Conservation (phyloP, 306 rosid genomes). For the Vicia villosa region DNA sequence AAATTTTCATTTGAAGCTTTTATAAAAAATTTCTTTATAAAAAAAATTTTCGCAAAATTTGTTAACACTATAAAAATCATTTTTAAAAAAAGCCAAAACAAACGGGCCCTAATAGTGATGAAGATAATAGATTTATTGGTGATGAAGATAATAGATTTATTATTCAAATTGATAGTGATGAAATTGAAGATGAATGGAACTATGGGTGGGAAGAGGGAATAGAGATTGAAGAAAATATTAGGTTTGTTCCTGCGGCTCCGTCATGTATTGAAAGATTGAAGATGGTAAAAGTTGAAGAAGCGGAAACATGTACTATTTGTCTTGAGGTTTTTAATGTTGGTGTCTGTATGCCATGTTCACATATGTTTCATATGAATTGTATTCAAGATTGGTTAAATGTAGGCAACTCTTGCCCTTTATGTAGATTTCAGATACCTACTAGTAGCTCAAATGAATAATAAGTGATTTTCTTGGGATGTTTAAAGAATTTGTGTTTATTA, state of each 20-base stretch:
- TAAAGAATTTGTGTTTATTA: too few species aligned
- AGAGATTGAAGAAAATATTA: neutral
- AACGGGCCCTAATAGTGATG: too few species aligned
- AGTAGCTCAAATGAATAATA: neutral
- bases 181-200: neutral
- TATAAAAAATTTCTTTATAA: too few species aligned
- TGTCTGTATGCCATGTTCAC: slow-evolving; percentile 3
- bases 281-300: neutral
- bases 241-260: slow-evolving; percentile 21
- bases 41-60: too few species aligned
- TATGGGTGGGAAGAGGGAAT: neutral
- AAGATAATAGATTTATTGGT: too few species aligned
- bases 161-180: too few species aligned
- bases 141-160: too few species aligned
- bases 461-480: too few species aligned
- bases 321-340: neutral
- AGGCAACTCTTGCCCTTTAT: slow-evolving; percentile 1
- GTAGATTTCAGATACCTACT: neutral
- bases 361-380: slow-evolving; percentile 15
- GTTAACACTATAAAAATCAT: too few species aligned
- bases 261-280: neutral
- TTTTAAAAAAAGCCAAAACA: too few species aligned
- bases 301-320: neutral
- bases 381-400: neutral
- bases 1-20: too few species aligned